Percentiles rank a stretch among this genome's conserved stretches.
Conservation (phyloP, 257 asterid genomes). For the Nyctanthes arbortristis region DNA sequence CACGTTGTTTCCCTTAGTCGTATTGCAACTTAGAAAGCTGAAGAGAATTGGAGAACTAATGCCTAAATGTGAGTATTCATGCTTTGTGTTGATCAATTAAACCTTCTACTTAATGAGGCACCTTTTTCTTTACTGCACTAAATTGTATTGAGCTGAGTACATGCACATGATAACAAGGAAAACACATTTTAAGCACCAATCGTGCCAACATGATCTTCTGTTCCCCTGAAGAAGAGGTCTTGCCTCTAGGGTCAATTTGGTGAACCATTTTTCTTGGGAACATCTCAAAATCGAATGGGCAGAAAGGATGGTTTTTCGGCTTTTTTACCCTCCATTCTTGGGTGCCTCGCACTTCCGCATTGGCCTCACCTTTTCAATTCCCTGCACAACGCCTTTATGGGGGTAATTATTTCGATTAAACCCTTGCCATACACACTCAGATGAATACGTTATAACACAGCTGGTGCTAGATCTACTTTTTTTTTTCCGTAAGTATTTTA, state of each 20-base stretch:
- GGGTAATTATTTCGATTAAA: background rate
- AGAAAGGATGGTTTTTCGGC: no score
- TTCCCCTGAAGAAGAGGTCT: no score
- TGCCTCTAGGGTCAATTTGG: no score
- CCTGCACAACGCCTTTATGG: background rate
- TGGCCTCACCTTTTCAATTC: background rate
- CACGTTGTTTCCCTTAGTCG: constrained; percentile 55
- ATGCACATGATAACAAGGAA: no score
- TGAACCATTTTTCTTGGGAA: no score
- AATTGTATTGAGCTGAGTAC: no score
- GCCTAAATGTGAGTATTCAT: constrained; percentile 67
- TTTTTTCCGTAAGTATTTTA: background rate
- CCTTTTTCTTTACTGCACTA: background rate
- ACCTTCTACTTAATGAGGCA: constrained; percentile 1
- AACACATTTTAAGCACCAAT: no score
- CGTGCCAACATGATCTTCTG: no score
- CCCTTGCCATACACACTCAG: background rate
- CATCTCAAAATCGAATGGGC: no score
- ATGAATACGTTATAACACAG: constrained; percentile 3
- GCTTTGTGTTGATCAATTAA: constrained; percentile 14
- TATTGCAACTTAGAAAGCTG: constrained; percentile 76
- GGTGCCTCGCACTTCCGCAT: background rate
- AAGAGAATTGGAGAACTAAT: constrained; percentile 57
- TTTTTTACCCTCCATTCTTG: background rate
- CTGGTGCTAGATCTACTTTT: background rate